These are phyloP conservation scores for Akanthomyces muscarius DNA, from an alignment of 2,329 filamentous ascomycete genomes.

Conservation along the genomic window DNA sequence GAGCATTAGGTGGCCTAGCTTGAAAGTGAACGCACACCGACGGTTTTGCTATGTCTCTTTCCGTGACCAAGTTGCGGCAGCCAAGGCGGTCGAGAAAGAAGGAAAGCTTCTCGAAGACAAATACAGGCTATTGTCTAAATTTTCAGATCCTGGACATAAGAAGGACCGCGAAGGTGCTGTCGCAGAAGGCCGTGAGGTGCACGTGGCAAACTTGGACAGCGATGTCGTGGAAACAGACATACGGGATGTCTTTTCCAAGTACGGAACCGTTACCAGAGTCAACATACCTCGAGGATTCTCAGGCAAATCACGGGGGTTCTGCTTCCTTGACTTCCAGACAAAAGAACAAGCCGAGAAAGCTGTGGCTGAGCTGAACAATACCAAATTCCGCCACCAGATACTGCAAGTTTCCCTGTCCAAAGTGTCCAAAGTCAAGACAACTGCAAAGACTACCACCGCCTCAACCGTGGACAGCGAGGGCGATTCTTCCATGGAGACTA, in stretches of 20 bases:
- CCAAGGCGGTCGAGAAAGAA: constrained; percentile 68
- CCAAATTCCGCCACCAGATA: constrained; percentile 63
- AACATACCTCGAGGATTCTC: constrained; percentile 65
- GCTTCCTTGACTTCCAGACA: constrained; percentile 72
- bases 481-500: constrained; percentile 25
- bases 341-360: constrained; percentile 65
- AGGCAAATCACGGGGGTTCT: constrained; percentile 71
- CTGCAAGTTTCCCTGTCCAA: constrained; percentile 62
- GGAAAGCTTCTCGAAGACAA: constrained; percentile 64
- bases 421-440: constrained; percentile 53
- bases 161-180: constrained; percentile 75
- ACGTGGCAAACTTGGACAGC: constrained; percentile 66
- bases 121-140: constrained; percentile 69
- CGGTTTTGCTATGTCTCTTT: constrained; percentile 98
- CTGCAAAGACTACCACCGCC: constrained; percentile 42
- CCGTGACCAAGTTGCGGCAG: constrained; percentile 61
- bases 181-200: constrained; percentile 83
- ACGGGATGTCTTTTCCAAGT: constrained; percentile 65
- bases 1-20: constrained; percentile 81
- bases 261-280: constrained; percentile 69
- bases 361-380: constrained; percentile 64
- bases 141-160: constrained; percentile 77
- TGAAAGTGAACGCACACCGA: constrained; percentile 82
- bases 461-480: constrained; percentile 27
- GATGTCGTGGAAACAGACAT: constrained; percentile 64